Base-by-base conservation (phyloP, 2,329 filamentous ascomycete species). In the Emydomyces testavorans region DNA sequence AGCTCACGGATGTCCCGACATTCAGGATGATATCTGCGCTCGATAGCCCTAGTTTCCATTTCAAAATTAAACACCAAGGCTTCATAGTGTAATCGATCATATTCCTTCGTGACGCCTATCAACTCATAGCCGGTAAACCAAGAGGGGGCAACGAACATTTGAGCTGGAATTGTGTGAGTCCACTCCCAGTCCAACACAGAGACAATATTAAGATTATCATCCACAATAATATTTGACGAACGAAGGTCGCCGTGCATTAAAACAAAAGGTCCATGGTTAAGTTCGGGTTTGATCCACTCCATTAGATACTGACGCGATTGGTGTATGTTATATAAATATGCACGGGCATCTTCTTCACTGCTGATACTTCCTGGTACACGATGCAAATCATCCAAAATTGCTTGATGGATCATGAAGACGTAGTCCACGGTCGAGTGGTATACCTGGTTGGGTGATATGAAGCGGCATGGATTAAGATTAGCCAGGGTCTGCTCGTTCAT, bases 161-260 rank as follows among this genome's bases (percentile, higher is more conserved):
- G 47, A 7, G 24, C 15, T 13, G 47, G 47, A 23, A 49, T 32
- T 5, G 47, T 49, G 23, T 49, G 40, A 8, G 32, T 44, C 47
- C 47, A 49, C 29, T 49, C 47, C 47, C 47, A 49, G 15, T 49
- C 46, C n/a, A 49, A 24, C 13, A 49, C 32, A 13, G 46, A 49
- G 29, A 21, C 18, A 23, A 49, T 44, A 41, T 49, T 49, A 15
- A 49, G n/a, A 23, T 51, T 20, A 23, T 37, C 34, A 48, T 52
- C 32, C 31, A 48, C 21, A 26, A 50, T 20, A 11, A 52, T 48
- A 36, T 50, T 50, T 4, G 43, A 6, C 31, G 48, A 35, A 6
- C 44, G 48, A 26, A 50, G 35, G 42, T 52, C 48, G 8, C 48
- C 39, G 34, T 52, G 51, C 40, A 48, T 52, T 3, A 48, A 26